Evolutionary conservation across 2,329 filamentous ascomycete genomes (phyloP), one percentile per base, ranked within the genome.

Genomic region (Beauveria australis): DNA sequence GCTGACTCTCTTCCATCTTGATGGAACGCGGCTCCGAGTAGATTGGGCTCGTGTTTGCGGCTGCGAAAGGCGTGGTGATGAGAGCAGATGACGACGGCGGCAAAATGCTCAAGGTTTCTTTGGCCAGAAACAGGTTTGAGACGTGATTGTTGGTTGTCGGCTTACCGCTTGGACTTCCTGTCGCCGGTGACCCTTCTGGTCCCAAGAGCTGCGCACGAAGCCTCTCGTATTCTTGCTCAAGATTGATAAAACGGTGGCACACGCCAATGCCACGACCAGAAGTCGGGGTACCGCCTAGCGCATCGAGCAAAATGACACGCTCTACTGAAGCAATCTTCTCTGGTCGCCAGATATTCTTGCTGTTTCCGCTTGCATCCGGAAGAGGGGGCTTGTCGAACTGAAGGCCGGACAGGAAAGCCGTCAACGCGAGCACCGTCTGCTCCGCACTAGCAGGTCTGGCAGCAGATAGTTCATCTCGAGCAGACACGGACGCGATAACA

Each of bases 221-320:
- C 28, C 82, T 76, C 1, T 83, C 78, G 66, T 89, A 96, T 70
- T 99, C 93, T 69, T 97, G 92, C 69, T 95, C 89, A 61, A 99
- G 81, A 67, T 99, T 99, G 70, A 99, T 84, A 70, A 97, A 97
- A 41, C 76, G 69, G 59, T 78, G 76, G 37, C 71, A 70, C 22
- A 72, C 67, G 2, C 70, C 70, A 2, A 72, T 69, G 16, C 58
- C 58, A 26, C 70, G 71, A 5, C 71, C 72, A 67, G 81, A 71
- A 62, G 90, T 79, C 0, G 94, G 94, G 51, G 92, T 91, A 0
- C 92, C 93, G 3, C 94, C 94, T 0, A 92, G 75, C 0, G 90
- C 87, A 71, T 99, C 94, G 7, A 99, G 80, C 30, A 99, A 78
- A 63, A 99, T 96, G 47, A 99, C 80, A 41, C 93, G 84, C 70